These are phyloP conservation scores for Podochytrium sp. DNA, from an alignment of 192 early-diverging fungal species.

Conservation along the genomic window DNA sequence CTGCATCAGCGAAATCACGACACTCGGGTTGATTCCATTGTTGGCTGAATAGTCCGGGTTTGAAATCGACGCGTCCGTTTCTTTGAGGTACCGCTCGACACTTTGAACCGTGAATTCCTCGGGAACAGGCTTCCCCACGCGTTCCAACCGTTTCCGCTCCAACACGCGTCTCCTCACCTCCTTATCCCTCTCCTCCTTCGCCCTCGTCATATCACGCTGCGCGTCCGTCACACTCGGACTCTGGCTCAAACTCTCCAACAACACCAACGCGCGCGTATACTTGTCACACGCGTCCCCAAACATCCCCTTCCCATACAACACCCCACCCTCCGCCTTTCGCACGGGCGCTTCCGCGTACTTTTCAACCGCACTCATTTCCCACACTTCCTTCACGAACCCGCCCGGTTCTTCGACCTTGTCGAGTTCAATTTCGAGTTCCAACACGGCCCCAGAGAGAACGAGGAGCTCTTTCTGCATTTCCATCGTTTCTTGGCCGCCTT, in stretches of 20 bases:
- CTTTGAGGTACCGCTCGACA: background rate
- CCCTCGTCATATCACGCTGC: slow-evolving; percentile 29
- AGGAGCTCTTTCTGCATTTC: slow-evolving; percentile 37
- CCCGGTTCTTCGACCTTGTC: slow-evolving; percentile 48
- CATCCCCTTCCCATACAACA: slow-evolving; percentile 42
- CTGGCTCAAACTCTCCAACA: slow-evolving; percentile 49
- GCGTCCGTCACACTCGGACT: slow-evolving; percentile 43
- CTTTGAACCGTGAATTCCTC: slow-evolving; percentile 8
- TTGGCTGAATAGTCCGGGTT: slow-evolving; percentile 3
- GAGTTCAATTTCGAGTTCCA: slow-evolving; percentile 59
- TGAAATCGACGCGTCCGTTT: background rate
- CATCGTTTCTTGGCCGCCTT: background rate
- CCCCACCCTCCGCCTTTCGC: slow-evolving; percentile 45
- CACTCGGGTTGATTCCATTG: slow-evolving; percentile 8
- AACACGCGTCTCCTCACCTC: slow-evolving; percentile 21
- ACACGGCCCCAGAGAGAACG: slow-evolving; percentile 31
- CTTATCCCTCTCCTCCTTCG: slow-evolving; percentile 13
- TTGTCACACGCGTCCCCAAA: slow-evolving; percentile 45
- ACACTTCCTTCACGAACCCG: slow-evolving; percentile 45
- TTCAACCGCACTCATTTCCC: slow-evolving; percentile 56
- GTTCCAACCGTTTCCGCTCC: slow-evolving; percentile 25
- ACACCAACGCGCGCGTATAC: slow-evolving; percentile 49
- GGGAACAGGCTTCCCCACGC: background rate
- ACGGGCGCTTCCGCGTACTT: slow-evolving; percentile 50
- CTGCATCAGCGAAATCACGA: slow-evolving; percentile 38